These are phyloP conservation scores for Coffea humblotiana DNA, from an alignment of 305 asterid genomes.

Conservation along the genomic window DNA sequence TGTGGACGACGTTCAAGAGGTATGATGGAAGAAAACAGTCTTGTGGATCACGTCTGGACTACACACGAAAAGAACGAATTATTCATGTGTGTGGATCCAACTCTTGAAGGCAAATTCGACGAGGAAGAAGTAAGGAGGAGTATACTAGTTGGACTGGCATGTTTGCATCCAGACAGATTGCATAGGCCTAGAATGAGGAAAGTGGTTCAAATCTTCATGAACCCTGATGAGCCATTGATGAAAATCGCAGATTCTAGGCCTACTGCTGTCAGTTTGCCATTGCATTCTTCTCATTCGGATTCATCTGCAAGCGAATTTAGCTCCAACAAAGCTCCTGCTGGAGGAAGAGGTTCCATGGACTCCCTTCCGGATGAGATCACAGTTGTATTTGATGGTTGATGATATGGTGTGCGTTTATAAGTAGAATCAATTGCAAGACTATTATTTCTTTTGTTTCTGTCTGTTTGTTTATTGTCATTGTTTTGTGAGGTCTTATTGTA, in stretches of 20 bases:
- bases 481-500: not conserved
- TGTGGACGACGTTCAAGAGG: constrained; percentile 59
- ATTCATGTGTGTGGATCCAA: constrained; percentile 39
- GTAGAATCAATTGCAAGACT: not conserved
- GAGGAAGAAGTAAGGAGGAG: constrained; percentile 41
- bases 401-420: not conserved
- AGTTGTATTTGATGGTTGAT: constrained; percentile 27
- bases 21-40: constrained; percentile 49
- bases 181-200: constrained; percentile 57
- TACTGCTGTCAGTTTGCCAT: constrained; percentile 38
- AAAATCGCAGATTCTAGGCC: constrained; percentile 45
- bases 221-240: constrained; percentile 47
- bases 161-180: constrained; percentile 54
- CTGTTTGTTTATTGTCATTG: not conserved
- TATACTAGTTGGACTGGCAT: constrained; percentile 50
- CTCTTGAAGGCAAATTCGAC: constrained; percentile 30
- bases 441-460: not conserved
- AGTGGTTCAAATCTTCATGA: constrained; percentile 48
- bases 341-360: constrained; percentile 11
- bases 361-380: constrained; percentile 36
- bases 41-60: constrained; percentile 48
- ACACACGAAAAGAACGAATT: constrained; percentile 36
- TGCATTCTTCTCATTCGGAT: constrained; percentile 35
- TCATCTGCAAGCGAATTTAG: constrained; percentile 22
- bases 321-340: constrained; percentile 1